A percentile compares a stretch with the other conserved stretches of the same genome.
Evolutionary conservation across 345 rosid genomes (phyloP).

Genomic region (Salix udensis): DNA sequence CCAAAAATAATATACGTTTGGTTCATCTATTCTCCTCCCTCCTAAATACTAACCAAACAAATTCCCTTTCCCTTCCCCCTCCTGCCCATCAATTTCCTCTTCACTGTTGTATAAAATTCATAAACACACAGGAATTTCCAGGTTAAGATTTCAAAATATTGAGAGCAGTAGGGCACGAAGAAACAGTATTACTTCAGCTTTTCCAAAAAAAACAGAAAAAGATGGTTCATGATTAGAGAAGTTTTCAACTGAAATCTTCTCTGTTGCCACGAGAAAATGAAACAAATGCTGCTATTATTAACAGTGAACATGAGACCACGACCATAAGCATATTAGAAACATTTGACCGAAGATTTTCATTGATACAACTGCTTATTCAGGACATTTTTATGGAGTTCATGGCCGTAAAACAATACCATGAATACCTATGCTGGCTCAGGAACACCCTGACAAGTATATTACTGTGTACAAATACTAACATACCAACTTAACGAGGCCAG

Average conservation of each 20-base stretch:
- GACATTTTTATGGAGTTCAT: background rate
- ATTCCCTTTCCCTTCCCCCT: background rate
- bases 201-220: too few species aligned
- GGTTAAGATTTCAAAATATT: background rate
- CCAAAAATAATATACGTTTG: too few species aligned
- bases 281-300: background rate
- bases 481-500: constrained; percentile 9
- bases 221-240: too few species aligned
- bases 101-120: background rate
- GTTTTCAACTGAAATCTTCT: background rate
- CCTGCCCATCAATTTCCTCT: background rate
- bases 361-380: background rate
- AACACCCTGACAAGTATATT: constrained; percentile 9
- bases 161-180: background rate
- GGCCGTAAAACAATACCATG: background rate
- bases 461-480: constrained; percentile 16
- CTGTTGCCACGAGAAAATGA: background rate
- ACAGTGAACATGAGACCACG: background rate
- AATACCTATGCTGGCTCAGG: constrained; percentile 6
- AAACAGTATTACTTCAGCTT: too few species aligned
- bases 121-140: background rate
- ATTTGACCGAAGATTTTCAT: background rate
- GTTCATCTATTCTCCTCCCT: background rate
- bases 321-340: background rate
- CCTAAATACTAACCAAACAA: background rate